Base-by-base conservation (phyloP, 2,329 filamentous ascomycete genomes). In the Chaetothyriales sp. region DNA sequence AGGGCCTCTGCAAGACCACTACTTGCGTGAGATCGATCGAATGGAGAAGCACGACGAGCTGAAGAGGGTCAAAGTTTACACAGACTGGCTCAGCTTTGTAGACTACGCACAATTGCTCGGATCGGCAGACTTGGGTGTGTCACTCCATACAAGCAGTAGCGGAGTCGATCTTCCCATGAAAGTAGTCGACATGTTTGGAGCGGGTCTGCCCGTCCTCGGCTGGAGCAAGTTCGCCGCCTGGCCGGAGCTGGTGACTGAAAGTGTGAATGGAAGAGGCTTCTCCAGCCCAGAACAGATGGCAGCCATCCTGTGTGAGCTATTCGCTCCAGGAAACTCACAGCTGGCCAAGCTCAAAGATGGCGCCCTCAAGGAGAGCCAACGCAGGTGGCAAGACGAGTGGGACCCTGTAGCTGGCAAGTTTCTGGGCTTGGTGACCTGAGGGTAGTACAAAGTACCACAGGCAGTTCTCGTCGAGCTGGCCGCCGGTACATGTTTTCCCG, bases 81-180 rank as follows among this genome's bases (percentile, higher is more conserved):
- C 89, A 0, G 85, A 89, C 0, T 98, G 92, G 84, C 76, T 98
- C 18, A 84, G 80, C 7, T 83, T 86, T 4, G 74, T 80, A 51
- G 85, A 95, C 66, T 98, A 98, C 65, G 90, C 92, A 0, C 75
- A 73, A 0, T 76, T 98, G 3, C 80, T 98, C 28, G 86, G 84
- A 9, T 83, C 83, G 45, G 89, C 92, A 2, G 90, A 95, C 62
- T 73, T 98, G 0, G 92, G 92, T 8, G 80, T 98, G 20, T 94
- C 87, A 52, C 73, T 98, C 22, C 92, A 98, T 70, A 95, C 81
- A 58, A 95, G 89, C 13, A 94, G 86, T 59, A 95, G 88, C 2
- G 92, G 92, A 1, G 89, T 98, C 0, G 92, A 98, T 67, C 73
- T 98, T 18, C 92, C 92, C 0, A 98, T 98, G 92, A 98, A 98